phyloP scores from a whole-genome alignment of 1,284 basidiomycete species.

The Mycena sp. region DNA sequence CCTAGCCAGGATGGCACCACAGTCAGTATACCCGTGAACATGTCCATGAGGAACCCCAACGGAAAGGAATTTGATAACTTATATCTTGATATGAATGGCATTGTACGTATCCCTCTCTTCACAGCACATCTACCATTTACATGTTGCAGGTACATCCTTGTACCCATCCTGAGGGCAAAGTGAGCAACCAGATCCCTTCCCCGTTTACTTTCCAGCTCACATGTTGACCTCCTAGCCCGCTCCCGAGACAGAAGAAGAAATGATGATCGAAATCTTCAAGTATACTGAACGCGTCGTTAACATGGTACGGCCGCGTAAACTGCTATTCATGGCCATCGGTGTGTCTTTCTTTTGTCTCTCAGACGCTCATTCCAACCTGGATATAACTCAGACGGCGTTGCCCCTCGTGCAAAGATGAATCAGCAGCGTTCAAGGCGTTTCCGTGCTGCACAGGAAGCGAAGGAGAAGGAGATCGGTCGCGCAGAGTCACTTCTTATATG shows the following conservation, averaged over 20 bases:
- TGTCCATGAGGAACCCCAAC: constrained; percentile 92
- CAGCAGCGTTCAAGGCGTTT: constrained; percentile 98
- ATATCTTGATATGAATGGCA: constrained; percentile 95
- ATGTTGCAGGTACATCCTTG: constrained; percentile 90
- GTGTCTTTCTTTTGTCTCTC: constrained; percentile 15
- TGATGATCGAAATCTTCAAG: constrained; percentile 98
- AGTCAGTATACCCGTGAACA: constrained; percentile 85
- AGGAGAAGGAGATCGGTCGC: constrained; percentile 90
- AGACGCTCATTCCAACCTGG: background rate
- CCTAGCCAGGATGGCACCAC: constrained; percentile 74
- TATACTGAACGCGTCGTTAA: constrained; percentile 98
- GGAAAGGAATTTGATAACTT: constrained; percentile 95
- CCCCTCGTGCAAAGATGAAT: constrained; percentile 99
- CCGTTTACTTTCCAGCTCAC: constrained; percentile 19
- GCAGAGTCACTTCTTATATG: constrained; percentile 86
- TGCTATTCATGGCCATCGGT: constrained; percentile 99
- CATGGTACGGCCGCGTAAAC: constrained; percentile 94
- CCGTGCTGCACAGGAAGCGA: constrained; percentile 93
- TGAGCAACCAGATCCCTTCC: constrained; percentile 38
- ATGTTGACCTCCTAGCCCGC: constrained; percentile 70
- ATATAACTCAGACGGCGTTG: constrained; percentile 87
- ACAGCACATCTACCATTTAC: constrained; percentile 13
- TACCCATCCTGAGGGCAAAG: constrained; percentile 97
- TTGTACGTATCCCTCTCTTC: constrained; percentile 53
- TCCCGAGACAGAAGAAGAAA: constrained; percentile 97